phyloP scores from a whole-genome alignment of 331 rosid species.

The Malus hybrid region DNA sequence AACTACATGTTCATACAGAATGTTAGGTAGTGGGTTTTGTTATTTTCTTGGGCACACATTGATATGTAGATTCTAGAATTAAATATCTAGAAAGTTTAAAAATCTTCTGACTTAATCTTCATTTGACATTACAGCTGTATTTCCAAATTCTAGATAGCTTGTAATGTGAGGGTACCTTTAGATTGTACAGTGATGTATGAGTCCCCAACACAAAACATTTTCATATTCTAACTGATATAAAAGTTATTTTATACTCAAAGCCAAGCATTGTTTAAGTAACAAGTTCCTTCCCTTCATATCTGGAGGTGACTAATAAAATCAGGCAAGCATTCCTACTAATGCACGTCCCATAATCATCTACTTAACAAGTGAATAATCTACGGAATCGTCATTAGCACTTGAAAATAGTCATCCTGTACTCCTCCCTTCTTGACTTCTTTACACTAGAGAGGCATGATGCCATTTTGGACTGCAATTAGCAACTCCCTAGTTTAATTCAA shows the following conservation, averaged over 20 bases:
- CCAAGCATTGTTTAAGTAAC: background rate
- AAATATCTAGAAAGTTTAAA: background rate
- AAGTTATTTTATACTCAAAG: background rate
- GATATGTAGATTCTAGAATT: too few relatives aligned
- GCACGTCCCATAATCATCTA: background rate
- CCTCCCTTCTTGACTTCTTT: too few relatives aligned
- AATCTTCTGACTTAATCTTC: background rate
- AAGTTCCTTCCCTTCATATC: background rate
- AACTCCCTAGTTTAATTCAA: too few relatives aligned
- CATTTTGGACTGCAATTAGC: too few relatives aligned
- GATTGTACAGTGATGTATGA: background rate
- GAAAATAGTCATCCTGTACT: too few relatives aligned
- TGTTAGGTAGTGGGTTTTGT: background rate
- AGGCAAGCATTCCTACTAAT: background rate
- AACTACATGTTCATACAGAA: background rate
- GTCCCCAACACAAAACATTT: background rate
- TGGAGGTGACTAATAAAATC: background rate
- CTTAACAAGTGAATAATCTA: too few relatives aligned
- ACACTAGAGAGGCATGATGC: too few relatives aligned
- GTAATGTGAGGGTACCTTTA: background rate
- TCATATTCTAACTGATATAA: background rate
- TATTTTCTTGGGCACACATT: background rate
- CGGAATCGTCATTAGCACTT: too few relatives aligned
- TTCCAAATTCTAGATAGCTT: background rate
- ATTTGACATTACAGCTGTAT: background rate